phyloP scores from a whole-genome alignment of 441 rosid species.

The Erodium texanum region DNA sequence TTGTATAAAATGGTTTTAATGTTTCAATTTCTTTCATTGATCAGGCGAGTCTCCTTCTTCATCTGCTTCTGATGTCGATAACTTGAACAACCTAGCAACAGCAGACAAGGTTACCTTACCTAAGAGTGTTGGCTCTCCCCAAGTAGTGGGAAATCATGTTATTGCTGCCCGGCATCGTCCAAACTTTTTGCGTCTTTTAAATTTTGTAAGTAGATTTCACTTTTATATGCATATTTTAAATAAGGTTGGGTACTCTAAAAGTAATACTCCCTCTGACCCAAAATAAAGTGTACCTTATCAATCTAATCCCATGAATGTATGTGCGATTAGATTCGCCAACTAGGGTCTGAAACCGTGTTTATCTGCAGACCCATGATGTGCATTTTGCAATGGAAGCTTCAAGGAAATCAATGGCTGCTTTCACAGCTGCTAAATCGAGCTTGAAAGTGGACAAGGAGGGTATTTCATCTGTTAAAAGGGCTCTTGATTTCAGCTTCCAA shows the following conservation, averaged over 20 bases:
- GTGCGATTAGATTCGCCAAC: not conserved
- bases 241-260: no score
- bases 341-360: constrained; percentile 15
- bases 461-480: constrained; percentile 52
- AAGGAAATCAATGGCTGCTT: constrained; percentile 61
- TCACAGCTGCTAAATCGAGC: constrained; percentile 45
- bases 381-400: constrained; percentile 91
- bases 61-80: constrained; percentile 95
- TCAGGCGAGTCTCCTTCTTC: constrained; percentile 99
- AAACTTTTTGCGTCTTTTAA: constrained; percentile 50
- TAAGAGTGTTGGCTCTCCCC: constrained; percentile 65
- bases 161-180: constrained; percentile 58
- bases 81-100: constrained; percentile 64
- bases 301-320: not conserved
- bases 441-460: constrained; percentile 51
- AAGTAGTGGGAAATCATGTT: constrained; percentile 54
- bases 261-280: no score
- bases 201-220: constrained; percentile 58
- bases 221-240: constrained; percentile 13
- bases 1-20: constrained; percentile 13
- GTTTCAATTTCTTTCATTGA: constrained; percentile 17
- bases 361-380: constrained; percentile 70
- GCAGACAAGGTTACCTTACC: constrained; percentile 54
- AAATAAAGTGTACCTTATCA: no score
- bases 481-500: constrained; percentile 93